These are phyloP conservation scores for Gossypium longicalyx DNA, from an alignment of 345 rosid genomes.

Conservation along the genomic window DNA sequence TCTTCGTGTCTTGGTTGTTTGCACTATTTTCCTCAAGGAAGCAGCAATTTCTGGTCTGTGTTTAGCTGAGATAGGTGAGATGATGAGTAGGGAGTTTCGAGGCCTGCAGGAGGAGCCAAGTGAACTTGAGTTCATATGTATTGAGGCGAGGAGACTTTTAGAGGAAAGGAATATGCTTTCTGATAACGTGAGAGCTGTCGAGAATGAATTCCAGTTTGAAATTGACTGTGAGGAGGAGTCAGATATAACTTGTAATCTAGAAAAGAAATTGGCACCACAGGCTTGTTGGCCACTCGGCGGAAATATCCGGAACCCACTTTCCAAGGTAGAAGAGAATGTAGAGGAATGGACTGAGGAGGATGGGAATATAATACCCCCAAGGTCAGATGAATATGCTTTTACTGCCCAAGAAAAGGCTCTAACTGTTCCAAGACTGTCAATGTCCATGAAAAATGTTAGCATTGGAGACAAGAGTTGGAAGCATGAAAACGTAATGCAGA, in stretches of 20 bases:
- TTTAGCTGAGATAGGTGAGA: slow-evolving; percentile 94
- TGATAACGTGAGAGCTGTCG: slow-evolving; percentile 18
- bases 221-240: slow-evolving; percentile 33
- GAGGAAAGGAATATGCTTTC: slow-evolving; percentile 48
- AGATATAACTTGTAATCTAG: slow-evolving; percentile 18
- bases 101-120: slow-evolving; percentile 87
- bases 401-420: slow-evolving; percentile 1
- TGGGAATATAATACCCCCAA: slow-evolving; percentile 12
- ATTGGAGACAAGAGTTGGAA: slow-evolving; percentile 45
- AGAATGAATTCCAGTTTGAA: slow-evolving; percentile 33
- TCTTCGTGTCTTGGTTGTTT: slow-evolving; percentile 68
- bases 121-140: slow-evolving; percentile 85
- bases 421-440: slow-evolving; percentile 25
- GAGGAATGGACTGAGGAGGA: slow-evolving; percentile 28
- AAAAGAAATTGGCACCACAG: slow-evolving; percentile 13
- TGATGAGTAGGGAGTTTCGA: slow-evolving; percentile 92
- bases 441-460: slow-evolving; percentile 42
- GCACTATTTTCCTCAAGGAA: slow-evolving; percentile 80
- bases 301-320: slow-evolving; percentile 29
- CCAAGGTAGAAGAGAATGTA: slow-evolving; percentile 38
- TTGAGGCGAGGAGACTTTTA: slow-evolving; percentile 69
- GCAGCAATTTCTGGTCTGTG: slow-evolving; percentile 79
- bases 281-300: slow-evolving; percentile 13
- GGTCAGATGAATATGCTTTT: slow-evolving; percentile 14
- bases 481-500: slow-evolving; percentile 26